These are phyloP conservation scores for Coemansia biformis DNA, from an alignment of 192 early-diverging fungal species.

Conservation along the genomic window DNA sequence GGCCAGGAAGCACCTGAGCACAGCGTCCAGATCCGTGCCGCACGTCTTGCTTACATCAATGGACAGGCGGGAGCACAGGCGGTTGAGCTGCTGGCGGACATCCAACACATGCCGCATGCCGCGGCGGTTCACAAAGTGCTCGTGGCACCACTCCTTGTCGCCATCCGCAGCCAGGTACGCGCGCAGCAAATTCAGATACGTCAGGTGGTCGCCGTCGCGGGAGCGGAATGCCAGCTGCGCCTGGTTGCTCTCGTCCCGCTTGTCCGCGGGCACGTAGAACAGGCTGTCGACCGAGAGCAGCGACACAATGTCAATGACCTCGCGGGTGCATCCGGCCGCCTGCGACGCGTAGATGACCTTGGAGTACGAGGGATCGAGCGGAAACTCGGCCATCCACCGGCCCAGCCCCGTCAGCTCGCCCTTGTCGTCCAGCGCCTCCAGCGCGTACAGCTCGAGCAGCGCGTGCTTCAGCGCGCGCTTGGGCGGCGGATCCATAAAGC, in stretches of 20 bases:
- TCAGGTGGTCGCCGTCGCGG: conserved; percentile 90
- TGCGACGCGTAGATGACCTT: conserved; percentile 87
- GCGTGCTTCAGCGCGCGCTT: conserved; percentile 71
- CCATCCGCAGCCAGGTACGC: conserved; percentile 74
- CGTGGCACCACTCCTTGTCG: conserved; percentile 80
- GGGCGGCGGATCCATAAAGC: conserved; percentile 91
- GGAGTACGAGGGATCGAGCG: conserved; percentile 82
- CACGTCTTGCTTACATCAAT: conserved; percentile 62
- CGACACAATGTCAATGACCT: conserved; percentile 85
- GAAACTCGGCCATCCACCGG: conserved; percentile 82
- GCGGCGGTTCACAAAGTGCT: conserved; percentile 86
- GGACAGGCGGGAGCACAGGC: conserved; percentile 65
- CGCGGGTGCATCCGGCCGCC: conserved; percentile 67
- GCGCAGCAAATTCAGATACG: conserved; percentile 76
- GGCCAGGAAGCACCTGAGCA: conserved; percentile 79
- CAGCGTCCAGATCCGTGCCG: conserved; percentile 66
- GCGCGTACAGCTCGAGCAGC: conserved; percentile 80
- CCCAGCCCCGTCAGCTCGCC: conserved; percentile 76
- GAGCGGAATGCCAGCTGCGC: conserved; percentile 77
- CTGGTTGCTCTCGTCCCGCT: conserved; percentile 76
- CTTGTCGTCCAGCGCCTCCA: conserved; percentile 79
- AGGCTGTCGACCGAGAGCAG: conserved; percentile 88
- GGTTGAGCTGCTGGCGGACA: conserved; percentile 78
- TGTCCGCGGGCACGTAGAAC: conserved; percentile 83
- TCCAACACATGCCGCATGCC: conserved; percentile 83